Evolutionary conservation across 2,329 filamentous ascomycete species (phyloP).

Genomic region (Ustulina deusta): DNA sequence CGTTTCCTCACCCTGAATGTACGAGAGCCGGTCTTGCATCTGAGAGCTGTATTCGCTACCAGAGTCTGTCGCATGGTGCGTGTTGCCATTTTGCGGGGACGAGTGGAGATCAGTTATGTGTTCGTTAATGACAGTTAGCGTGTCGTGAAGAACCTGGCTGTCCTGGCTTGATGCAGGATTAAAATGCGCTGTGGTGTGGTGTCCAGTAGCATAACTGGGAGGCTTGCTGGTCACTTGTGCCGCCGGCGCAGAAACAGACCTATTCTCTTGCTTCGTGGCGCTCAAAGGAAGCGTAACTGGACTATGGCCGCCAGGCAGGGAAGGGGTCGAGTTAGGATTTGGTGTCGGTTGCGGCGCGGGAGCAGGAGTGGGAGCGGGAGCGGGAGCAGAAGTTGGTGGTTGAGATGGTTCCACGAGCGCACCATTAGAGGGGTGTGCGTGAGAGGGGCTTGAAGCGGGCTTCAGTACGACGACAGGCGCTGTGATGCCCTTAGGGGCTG

Average conservation of each 20-base stretch:
- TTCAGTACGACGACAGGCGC: slow-evolving; percentile 46
- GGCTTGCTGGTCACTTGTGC: slow-evolving; percentile 47
- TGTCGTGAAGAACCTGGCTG: slow-evolving; percentile 85
- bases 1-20: slow-evolving; percentile 93
- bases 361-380: slow-evolving; percentile 45
- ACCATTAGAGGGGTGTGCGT: slow-evolving; percentile 45
- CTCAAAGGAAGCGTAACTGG: slow-evolving; percentile 58
- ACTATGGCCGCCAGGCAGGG: slow-evolving; percentile 47
- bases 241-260: slow-evolving; percentile 47
- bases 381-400: slow-evolving; percentile 40
- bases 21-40: slow-evolving; percentile 81
- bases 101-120: slow-evolving; percentile 88
- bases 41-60: slow-evolving; percentile 91
- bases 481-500: slow-evolving; percentile 61
- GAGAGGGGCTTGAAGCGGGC: slow-evolving; percentile 46
- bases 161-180: slow-evolving; percentile 62
- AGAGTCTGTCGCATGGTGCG: slow-evolving; percentile 76
- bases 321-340: slow-evolving; percentile 39
- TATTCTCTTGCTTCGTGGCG: slow-evolving; percentile 54
- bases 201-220: slow-evolving; percentile 51
- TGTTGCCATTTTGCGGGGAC: slow-evolving; percentile 62
- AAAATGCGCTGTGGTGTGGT: slow-evolving; percentile 57
- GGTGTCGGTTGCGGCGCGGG: slow-evolving; percentile 47
- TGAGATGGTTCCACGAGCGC: slow-evolving; percentile 38
- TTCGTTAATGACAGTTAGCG: slow-evolving; percentile 94